Evolutionary conservation across 1,284 basidiomycete species (phyloP).

Genomic region (Pascua sp.): DNA sequence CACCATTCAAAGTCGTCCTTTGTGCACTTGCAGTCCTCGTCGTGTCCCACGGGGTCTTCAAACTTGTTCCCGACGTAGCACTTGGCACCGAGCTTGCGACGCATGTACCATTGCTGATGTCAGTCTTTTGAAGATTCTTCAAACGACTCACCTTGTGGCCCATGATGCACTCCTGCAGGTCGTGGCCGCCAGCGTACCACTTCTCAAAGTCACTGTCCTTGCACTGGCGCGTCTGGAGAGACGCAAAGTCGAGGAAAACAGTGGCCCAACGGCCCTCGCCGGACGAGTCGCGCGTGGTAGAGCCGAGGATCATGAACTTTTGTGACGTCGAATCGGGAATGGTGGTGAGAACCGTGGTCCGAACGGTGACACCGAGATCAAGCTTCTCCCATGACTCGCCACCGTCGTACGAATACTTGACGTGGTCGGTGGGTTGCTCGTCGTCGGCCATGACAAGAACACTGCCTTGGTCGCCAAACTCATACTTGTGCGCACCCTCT

Average conservation of each 20-base stretch:
- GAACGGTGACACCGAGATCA: slow-evolving; percentile 66
- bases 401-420: slow-evolving; percentile 81
- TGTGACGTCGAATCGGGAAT: slow-evolving; percentile 90
- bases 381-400: slow-evolving; percentile 76
- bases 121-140: too few relatives aligned
- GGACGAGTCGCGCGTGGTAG: slow-evolving; percentile 63
- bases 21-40: slow-evolving; percentile 78
- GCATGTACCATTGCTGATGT: slow-evolving; percentile 77
- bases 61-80: slow-evolving; percentile 95
- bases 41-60: slow-evolving; percentile 73
- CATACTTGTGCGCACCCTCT: slow-evolving; percentile 82
- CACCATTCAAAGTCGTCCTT: slow-evolving; percentile 93
- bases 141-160: slow-evolving; percentile 62
- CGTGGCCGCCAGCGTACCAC: slow-evolving; percentile 74
- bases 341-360: slow-evolving; percentile 73
- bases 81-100: slow-evolving; percentile 76
- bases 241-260: slow-evolving; percentile 80
- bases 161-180: slow-evolving; percentile 80
- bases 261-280: slow-evolving; percentile 65
- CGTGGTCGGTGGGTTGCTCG: slow-evolving; percentile 68
- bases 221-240: slow-evolving; percentile 68
- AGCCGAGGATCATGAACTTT: slow-evolving; percentile 78
- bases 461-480: slow-evolving; percentile 86
- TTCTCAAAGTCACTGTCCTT: slow-evolving; percentile 71
- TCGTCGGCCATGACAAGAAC: slow-evolving; percentile 83